Evolutionary conservation across 495 filamentous ascomycete genomes (phyloP).

Genomic region (Neurospora pannonica): DNA sequence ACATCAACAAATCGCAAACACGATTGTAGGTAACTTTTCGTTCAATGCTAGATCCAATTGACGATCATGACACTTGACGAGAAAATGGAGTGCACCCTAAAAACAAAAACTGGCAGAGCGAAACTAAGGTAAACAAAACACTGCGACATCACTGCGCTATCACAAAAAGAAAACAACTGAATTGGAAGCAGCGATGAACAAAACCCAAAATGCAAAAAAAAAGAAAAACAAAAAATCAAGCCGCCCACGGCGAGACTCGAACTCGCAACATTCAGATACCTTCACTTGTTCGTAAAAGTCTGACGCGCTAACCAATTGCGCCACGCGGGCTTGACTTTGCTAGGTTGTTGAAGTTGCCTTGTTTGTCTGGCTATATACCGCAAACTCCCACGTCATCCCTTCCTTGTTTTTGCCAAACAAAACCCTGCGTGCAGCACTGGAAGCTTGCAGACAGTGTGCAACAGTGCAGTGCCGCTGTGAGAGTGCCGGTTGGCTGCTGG

Average conservation of each 20-base stretch:
- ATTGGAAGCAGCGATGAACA: not conserved
- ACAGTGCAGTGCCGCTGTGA: too few relatives aligned
- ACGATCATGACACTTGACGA: too few relatives aligned
- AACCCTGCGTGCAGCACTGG: not conserved
- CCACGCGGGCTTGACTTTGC: slow-evolving; percentile 11
- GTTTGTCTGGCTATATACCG: not conserved
- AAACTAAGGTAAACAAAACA: too few relatives aligned
- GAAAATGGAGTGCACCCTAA: too few relatives aligned
- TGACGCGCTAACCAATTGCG: slow-evolving; percentile 26
- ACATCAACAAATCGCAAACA: too few relatives aligned
- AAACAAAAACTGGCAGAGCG: too few relatives aligned
- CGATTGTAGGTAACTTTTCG: too few relatives aligned
- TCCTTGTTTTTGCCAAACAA: not conserved
- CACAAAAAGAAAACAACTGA: not conserved
- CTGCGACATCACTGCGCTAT: too few relatives aligned
- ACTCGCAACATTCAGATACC: slow-evolving; percentile 25
- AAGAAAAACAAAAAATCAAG: not conserved
- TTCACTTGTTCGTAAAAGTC: slow-evolving; percentile 15
- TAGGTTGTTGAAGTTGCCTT: not conserved
- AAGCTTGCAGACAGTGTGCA: too few relatives aligned
- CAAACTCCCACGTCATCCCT: not conserved
- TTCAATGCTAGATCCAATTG: too few relatives aligned
- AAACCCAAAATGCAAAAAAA: not conserved
- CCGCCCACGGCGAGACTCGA: slow-evolving; percentile 25
- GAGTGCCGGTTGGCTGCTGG: not conserved